These are phyloP conservation scores for Rhododendron mucronatum DNA, from an alignment of 148 eudicot genomes.

Conservation along the genomic window DNA sequence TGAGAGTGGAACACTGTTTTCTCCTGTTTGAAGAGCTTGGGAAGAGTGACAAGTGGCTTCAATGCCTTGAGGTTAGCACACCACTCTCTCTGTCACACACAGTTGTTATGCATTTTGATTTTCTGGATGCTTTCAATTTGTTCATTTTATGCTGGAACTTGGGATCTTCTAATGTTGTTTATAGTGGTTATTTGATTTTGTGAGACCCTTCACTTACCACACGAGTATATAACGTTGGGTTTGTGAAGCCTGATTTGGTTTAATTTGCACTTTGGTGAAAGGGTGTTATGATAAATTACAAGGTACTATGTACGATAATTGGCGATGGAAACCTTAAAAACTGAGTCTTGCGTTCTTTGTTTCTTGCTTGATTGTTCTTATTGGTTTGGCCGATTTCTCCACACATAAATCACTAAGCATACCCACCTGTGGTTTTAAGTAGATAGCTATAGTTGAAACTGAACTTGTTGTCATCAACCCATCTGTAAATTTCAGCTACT, in stretches of 20 bases:
- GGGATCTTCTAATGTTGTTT: too few relatives aligned
- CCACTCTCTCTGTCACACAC: neutral
- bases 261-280: neutral
- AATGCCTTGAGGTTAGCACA: slow-evolving; percentile 82
- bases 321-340: neutral
- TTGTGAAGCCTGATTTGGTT: neutral
- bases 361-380: neutral
- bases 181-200: neutral
- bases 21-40: slow-evolving; percentile 87
- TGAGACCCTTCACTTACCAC: neutral
- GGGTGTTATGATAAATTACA: neutral
- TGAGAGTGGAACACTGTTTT: slow-evolving; percentile 89
- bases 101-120: neutral
- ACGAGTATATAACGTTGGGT: neutral
- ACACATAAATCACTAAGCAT: neutral
- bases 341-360: neutral
- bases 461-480: neutral
- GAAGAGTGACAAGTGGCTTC: slow-evolving; percentile 75
- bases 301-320: neutral
- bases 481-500: neutral
- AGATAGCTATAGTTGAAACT: neutral
- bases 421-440: neutral
- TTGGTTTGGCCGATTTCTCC: neutral
- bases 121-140: neutral
- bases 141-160: neutral